Conservation (phyloP, 345 rosid species). For the Raphanus raphanistrum region DNA sequence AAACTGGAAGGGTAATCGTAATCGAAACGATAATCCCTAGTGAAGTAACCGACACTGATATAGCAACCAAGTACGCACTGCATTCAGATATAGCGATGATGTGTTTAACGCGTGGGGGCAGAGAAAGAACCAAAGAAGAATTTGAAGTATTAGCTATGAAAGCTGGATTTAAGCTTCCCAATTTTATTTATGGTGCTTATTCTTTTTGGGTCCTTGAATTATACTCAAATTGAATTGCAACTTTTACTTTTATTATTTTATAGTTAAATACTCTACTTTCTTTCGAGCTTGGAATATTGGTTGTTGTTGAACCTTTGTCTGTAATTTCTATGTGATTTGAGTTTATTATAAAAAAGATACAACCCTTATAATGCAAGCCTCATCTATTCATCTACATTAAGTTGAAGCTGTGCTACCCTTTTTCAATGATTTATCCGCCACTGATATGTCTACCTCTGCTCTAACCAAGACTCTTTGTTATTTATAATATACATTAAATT, state of each 20-base stretch:
- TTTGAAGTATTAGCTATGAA: constrained; percentile 1
- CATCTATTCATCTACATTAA: too few species aligned
- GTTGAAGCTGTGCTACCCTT: too few species aligned
- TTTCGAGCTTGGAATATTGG: background rate
- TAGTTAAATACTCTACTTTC: background rate
- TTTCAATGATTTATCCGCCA: too few species aligned
- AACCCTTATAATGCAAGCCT: too few species aligned
- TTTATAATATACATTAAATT: too few species aligned
- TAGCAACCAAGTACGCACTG: constrained; percentile 2
- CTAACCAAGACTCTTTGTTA: too few species aligned
- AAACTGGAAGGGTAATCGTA: constrained; percentile 2
- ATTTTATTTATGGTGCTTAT: background rate
- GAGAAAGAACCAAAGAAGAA: constrained; percentile 17
- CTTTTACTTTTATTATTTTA: background rate
- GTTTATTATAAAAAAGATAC: too few species aligned
- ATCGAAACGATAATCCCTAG: background rate
- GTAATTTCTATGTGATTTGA: background rate
- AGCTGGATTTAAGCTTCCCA: constrained; percentile 4
- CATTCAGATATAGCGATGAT: background rate
- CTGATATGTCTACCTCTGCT: too few species aligned
- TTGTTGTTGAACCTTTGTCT: background rate
- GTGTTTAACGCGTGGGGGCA: background rate
- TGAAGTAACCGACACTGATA: background rate
- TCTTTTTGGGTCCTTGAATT: constrained; percentile 23
- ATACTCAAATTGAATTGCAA: background rate